These are phyloP conservation scores for Botrytis tulipae DNA, from an alignment of 2,329 filamentous ascomycete species.

Conservation along the genomic window DNA sequence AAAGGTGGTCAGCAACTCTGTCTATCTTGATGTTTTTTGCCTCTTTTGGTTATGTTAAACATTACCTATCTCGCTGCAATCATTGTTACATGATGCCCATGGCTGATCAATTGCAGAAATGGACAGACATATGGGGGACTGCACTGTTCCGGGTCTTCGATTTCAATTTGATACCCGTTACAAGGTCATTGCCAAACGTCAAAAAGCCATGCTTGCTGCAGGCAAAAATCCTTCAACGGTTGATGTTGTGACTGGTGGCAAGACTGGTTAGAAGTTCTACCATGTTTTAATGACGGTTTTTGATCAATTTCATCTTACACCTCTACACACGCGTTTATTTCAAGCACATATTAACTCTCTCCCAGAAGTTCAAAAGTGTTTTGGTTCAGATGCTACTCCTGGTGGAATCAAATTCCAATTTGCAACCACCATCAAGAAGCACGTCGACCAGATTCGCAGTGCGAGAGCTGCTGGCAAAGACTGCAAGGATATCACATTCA, in stretches of 20 bases:
- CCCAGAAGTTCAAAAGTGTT: conserved; percentile 22
- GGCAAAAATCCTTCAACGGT: conserved; percentile 40
- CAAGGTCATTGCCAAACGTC: conserved; percentile 51
- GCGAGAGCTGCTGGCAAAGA: conserved; percentile 37
- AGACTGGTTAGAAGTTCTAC: conserved; percentile 6
- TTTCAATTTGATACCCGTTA: conserved; percentile 38
- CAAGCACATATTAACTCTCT: conserved; percentile 18
- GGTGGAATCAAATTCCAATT: conserved; percentile 27
- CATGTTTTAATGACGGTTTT: neutral
- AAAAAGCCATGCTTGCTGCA: conserved; percentile 46
- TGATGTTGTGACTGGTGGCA: conserved; percentile 3
- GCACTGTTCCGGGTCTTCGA: conserved; percentile 25
- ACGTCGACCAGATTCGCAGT: conserved; percentile 39
- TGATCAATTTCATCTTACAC: neutral
- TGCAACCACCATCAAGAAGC: conserved; percentile 38
- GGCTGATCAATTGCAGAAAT: conserved; percentile 13
- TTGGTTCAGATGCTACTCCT: conserved; percentile 53
- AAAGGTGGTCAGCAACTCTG: conserved; percentile 8
- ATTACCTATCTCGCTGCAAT: neutral
- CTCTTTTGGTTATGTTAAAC: neutral
- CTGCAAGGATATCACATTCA: conserved; percentile 25
- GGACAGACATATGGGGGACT: conserved; percentile 24
- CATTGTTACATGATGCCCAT: neutral
- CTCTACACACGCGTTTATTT: neutral
- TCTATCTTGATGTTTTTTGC: neutral